phyloP scores from a whole-genome alignment of 73 alveolate species.

The Tetrahymena thermophila region DNA sequence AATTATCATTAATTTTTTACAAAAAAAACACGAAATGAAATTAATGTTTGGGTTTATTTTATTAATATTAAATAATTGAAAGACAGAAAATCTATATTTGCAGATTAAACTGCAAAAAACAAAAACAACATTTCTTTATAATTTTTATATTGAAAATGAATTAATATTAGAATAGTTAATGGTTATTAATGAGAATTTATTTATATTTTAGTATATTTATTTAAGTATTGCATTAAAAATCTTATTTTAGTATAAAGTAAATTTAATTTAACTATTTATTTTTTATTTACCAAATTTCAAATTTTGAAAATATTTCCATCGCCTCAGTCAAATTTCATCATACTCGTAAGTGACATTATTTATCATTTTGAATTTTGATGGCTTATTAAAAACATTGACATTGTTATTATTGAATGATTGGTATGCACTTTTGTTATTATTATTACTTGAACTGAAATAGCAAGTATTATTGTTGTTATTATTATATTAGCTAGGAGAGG shows the following conservation, averaged over 20 bases:
- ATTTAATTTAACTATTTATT: neutral
- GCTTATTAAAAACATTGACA: neutral
- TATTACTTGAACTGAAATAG: neutral
- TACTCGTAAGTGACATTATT: neutral
- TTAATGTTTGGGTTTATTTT: no score
- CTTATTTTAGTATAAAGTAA: neutral
- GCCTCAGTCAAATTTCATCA: neutral
- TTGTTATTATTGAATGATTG: neutral
- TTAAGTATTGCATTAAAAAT: no score
- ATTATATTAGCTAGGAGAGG: neutral
- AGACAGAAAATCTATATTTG: neutral
- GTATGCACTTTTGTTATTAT: no score
- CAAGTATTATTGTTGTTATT: no score
- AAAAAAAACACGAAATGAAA: no score
- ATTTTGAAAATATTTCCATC: no score
- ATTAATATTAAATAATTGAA: neutral
- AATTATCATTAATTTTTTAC: no score
- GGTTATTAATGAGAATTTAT: no score
- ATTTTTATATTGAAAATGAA: neutral
- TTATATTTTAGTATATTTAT: no score
- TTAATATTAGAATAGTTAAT: no score
- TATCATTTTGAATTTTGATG: neutral
- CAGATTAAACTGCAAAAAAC: neutral
- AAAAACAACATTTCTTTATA: neutral
- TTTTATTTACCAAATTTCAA: no score